phyloP scores from a whole-genome alignment of 192 early-diverging fungal species.

The Umbelopsis ramanniana region DNA sequence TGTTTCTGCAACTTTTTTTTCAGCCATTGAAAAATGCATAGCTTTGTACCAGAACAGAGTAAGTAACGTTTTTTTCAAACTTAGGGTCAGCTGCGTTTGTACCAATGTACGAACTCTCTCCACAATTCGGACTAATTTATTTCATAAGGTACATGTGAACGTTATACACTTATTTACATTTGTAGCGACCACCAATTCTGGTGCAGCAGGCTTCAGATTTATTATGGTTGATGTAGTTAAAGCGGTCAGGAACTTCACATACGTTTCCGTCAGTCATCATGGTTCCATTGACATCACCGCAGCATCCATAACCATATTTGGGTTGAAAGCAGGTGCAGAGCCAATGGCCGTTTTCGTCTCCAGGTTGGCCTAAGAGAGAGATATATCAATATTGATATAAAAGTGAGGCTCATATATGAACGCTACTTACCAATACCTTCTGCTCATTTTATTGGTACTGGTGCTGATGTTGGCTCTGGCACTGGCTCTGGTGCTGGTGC shows the following conservation, averaged over 20 bases:
- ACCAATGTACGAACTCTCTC: no score
- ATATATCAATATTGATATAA: no score
- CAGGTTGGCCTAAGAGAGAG: background rate
- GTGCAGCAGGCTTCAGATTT: background rate
- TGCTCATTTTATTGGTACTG: no score
- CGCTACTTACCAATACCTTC: no score
- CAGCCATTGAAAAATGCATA: no score
- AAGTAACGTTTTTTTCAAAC: no score
- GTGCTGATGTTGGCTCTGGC: no score
- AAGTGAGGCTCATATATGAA: no score
- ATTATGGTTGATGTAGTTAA: no score
- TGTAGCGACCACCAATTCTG: background rate
- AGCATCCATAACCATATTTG: background rate
- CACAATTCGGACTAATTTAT: background rate
- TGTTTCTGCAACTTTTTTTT: no score
- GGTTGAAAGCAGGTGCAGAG: background rate
- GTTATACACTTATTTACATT: background rate
- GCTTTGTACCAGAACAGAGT: no score
- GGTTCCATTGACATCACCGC: background rate
- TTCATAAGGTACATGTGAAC: background rate
- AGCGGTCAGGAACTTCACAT: background rate
- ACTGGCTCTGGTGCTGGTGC: background rate
- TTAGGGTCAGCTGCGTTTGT: no score
- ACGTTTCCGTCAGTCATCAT: background rate
- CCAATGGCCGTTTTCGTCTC: background rate